Evolutionary conservation across 306 rosid species (phyloP), one percentile per base, ranked within the genome.

Genomic region (Lagenaria siceraria): DNA sequence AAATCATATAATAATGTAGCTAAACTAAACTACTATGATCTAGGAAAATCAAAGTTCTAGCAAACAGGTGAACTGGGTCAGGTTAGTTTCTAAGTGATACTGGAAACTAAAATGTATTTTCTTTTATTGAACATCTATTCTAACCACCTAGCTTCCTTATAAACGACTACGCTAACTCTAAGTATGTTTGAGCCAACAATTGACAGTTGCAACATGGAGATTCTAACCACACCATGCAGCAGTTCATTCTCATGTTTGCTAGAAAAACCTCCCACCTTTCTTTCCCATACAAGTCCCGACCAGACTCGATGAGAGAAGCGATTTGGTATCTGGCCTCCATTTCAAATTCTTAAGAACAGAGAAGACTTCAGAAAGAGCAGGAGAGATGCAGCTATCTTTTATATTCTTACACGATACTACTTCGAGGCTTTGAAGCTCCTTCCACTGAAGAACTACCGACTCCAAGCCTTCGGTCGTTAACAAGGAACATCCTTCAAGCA

Each of bases 221-320:
- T 72, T 49, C 43, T 7, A 56, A 49, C 25, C 24, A 17, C 40
- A 17, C 15, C 17, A 8, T 8, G 60, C 18, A 73, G 61, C 48
- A 31, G 4, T 17, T 17, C 40, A 10, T 18, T 73, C 29, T 31
- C 48, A 0, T 73, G 8, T 51, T 52, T 31, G 54, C 48, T 81
- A 83, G 87, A 86, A 86, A 81, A 86, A 86, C 52, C 82, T 81
- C 55, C 89, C 85, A 59, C 85, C 87, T 79, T 81, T 83, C 70
- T 18, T 43, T 56, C 87, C 79, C 8, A 81, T 70, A 52, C 85
- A 80, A 4, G 85, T 68, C 52, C 66, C 87, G 0, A 38, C 78
- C 25, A 86, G 81, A 74, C 82, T 75, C 58, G 89, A 74, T 6
- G 65, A 29, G 69, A 86, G 75, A 51, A 81, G 89, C 19, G 85